Base-by-base conservation (phyloP, 495 filamentous ascomycete species). In the Lasiosphaeris hirsuta region DNA sequence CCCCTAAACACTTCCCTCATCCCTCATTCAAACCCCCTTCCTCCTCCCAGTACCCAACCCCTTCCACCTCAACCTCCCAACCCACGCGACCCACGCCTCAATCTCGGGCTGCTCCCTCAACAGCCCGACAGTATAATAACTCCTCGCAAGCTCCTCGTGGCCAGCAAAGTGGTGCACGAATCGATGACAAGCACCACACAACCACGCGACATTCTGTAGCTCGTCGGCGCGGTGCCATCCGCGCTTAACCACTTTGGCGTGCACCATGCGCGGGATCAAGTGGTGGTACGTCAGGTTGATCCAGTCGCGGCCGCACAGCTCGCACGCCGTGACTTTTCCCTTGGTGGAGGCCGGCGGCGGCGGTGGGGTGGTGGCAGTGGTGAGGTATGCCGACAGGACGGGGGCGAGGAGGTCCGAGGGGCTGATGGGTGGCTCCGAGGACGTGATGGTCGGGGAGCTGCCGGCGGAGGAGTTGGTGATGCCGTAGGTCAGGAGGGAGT, bases 101-200 rank as follows among this genome's bases (percentile, higher is more conserved):
- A 94, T 84, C 79, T 90, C 87, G 61, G 90, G 86, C 69, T 88
- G 79, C 70, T 77, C 83, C 69, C 85, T 56, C 63, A 93, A 72
- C 58, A 73, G 67, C 59, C 90, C 88, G 17, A 93, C 82, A 4
- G 83, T 92, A 73, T 81, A 90, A 70, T 75, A 92, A 69, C 85
- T 75, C 66, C 78, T 77, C 10, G 90, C 90, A 61, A 96, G 71
- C 65, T 90, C 90, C 79, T 96, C 91, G 67, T 93, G 90, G 3
- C 71, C 75, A 11, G 84, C 86, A 63, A 89, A 81, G 36, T 82
- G 71, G 79, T 96, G 91, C 69, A 96, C 90, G 67, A 91, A 90
- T 35, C 79, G 81, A 79, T 96, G 91, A 64, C 91, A 96, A 13
- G 91, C 89, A 17, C 90, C 80, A 75, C 91, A 96, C 63, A 96